These are phyloP conservation scores for Tetrahymena borealis DNA, from an alignment of 73 alveolate species.

Conservation along the genomic window DNA sequence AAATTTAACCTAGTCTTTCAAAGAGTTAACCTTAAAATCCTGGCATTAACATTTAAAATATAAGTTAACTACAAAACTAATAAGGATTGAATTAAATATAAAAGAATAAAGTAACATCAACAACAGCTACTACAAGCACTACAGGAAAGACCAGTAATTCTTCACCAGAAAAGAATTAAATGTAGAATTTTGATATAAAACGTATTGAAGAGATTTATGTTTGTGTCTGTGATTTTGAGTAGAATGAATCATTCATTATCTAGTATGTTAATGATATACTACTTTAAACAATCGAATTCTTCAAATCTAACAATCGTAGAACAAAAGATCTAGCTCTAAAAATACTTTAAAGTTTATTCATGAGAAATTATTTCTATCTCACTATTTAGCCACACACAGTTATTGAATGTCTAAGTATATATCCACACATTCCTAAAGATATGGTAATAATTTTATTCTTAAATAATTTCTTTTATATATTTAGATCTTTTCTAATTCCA, in stretches of 20 bases:
- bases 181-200: background rate
- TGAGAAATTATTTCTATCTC: background rate
- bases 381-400: background rate
- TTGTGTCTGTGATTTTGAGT: background rate
- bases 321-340: background rate
- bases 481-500: no score
- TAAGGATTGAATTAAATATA: no score
- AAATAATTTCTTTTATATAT: background rate
- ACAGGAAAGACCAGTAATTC: no score
- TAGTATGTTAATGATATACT: background rate
- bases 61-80: background rate
- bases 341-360: background rate
- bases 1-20: background rate
- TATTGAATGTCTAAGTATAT: background rate
- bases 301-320: background rate
- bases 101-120: no score
- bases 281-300: background rate
- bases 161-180: no score
- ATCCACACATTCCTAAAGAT: background rate
- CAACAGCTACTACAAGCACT: no score
- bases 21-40: background rate
- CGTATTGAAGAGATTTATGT: background rate
- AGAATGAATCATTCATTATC: background rate
- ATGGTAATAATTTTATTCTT: background rate
- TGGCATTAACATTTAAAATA: background rate